Evolutionary conservation across 2,329 filamentous ascomycete genomes (phyloP), one percentile per base, ranked within the genome.

Genomic region (Diplodia scrobiculata): DNA sequence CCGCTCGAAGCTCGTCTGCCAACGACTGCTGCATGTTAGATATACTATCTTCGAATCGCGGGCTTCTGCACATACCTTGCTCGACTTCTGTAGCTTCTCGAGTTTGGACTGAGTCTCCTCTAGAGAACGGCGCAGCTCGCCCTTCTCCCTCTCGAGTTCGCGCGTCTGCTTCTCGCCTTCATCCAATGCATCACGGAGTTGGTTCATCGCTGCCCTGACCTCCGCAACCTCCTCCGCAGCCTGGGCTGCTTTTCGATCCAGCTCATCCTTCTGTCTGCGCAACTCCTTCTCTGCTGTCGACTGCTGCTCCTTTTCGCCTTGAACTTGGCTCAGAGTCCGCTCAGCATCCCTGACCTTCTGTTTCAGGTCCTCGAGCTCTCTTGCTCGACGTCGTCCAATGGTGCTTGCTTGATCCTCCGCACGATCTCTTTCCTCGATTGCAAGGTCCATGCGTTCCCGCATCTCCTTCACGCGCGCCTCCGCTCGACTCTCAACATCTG

Each of bases 341-440:
- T 98, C 94, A 0, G 91, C 86, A 69, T 97, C 93, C 6, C 91
- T 87, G 11, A 93, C 83, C 77, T 88, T 91, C 60, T 84, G 83
- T 76, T 89, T 92, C 47, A 97, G 81, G 71, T 98, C 94, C 75
- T 98, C 95, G 2, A 91, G 83, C 80, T 98, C 95, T 55, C 93
- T 84, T 6, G 91, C 86, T 68, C 89, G 88, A 51, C 91, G 86
- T 63, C 94, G 85, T 13, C 89, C 90, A 58, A 91, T 84, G 0
- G 88, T 90, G 72, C 87, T 91, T 2, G 92, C 88, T 78, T 98
- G 93, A 69, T 98, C 93, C 77, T 99, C 94, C 1, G 92, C 89
- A 2, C 92, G 87, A 75, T 99, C 95, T 19, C 95, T 87, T 77
- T 99, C 95, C 75, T 97, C 93, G n/a, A 96, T 85, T 0, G 93